Evolutionary conservation across 148 eudicot species (phyloP).

Genomic region (Silene conica): DNA sequence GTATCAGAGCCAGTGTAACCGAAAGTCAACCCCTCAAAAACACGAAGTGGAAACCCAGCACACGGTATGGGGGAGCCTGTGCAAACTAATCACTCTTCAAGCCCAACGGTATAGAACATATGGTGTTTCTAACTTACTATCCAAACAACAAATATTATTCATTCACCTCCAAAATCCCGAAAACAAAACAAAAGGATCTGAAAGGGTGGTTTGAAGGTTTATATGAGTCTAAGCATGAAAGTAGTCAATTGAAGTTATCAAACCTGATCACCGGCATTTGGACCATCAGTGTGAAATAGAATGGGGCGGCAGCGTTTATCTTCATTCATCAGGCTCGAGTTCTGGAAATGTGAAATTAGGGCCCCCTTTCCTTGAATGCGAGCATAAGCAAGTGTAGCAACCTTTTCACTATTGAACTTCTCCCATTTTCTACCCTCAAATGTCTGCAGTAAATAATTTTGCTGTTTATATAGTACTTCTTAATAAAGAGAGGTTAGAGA

Average conservation of each 20-base stretch:
- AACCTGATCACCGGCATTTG: conserved; percentile 80
- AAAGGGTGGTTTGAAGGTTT: background rate
- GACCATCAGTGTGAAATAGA: conserved; percentile 68
- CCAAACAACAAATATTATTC: no score
- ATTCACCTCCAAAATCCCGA: no score
- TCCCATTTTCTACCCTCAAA: conserved; percentile 76
- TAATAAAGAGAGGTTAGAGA: no score
- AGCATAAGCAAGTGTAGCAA: conserved; percentile 71
- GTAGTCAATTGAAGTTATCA: background rate
- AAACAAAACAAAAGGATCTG: background rate
- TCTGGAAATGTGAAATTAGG: conserved; percentile 75
- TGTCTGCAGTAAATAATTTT: conserved; percentile 38
- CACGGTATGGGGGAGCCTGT: no score
- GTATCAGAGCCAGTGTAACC: no score
- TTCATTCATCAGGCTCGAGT: conserved; percentile 85
- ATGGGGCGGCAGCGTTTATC: conserved; percentile 87
- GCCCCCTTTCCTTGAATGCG: conserved; percentile 77
- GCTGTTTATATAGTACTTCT: background rate
- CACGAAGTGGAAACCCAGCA: no score
- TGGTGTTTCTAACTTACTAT: no score
- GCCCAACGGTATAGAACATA: no score
- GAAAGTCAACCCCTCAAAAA: no score
- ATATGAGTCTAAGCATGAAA: no score
- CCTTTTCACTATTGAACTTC: conserved; percentile 81
- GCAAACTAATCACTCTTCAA: no score